Evolutionary conservation across 2,329 filamentous ascomycete genomes (phyloP).

Genomic region (Trichoderma sp.): DNA sequence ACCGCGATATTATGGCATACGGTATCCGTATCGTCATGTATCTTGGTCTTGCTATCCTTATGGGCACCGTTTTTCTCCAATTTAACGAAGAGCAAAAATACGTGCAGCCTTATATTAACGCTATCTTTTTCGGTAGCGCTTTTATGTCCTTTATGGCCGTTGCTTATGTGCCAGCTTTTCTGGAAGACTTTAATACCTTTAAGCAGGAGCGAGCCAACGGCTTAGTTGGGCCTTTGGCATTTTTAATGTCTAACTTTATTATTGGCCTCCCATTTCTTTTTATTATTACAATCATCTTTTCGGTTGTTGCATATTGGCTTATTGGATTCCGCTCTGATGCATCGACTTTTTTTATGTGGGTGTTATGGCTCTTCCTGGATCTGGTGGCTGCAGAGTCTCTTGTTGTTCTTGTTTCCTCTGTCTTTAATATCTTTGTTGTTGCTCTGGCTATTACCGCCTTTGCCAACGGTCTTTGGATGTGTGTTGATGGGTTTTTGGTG

Average conservation of each 20-base stretch:
- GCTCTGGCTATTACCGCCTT: conserved; percentile 77
- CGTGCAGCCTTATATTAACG: conserved; percentile 80
- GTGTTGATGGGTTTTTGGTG: conserved; percentile 78
- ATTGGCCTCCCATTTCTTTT: conserved; percentile 81
- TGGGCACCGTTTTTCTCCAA: conserved; percentile 83
- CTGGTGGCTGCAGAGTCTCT: conserved; percentile 78
- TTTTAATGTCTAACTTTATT: conserved; percentile 76
- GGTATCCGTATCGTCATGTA: conserved; percentile 84
- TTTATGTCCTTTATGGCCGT: conserved; percentile 82
- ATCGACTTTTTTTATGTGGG: conserved; percentile 69
- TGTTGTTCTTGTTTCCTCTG: conserved; percentile 69
- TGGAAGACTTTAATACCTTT: conserved; percentile 27
- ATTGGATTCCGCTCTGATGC: conserved; percentile 67
- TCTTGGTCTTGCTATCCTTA: conserved; percentile 70
- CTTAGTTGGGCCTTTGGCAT: conserved; percentile 69
- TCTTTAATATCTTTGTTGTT: conserved; percentile 79
- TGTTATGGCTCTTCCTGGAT: conserved; percentile 83
- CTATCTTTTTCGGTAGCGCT: conserved; percentile 71
- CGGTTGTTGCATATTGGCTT: conserved; percentile 74
- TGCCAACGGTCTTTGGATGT: conserved; percentile 88
- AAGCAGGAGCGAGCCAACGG: conserved; percentile 73
- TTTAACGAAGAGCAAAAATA: conserved; percentile 65
- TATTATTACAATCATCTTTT: conserved; percentile 73
- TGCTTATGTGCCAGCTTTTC: conserved; percentile 76
- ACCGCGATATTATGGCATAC: conserved; percentile 80